These are phyloP conservation scores for Dactylis glomerata DNA, from an alignment of 176 grass and related monocot genomes.

Conservation along the genomic window DNA sequence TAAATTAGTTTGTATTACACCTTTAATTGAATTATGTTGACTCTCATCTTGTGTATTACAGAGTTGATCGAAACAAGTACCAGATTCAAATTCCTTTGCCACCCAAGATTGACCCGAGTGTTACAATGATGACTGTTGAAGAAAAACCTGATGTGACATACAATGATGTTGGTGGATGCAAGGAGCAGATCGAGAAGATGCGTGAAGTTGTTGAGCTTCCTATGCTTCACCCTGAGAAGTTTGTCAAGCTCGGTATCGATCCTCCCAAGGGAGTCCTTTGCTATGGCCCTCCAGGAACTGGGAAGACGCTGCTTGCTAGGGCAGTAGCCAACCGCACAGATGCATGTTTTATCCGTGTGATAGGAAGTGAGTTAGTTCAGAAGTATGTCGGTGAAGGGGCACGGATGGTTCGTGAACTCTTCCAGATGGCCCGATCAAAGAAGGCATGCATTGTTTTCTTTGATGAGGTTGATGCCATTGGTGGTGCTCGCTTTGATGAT, in stretches of 20 bases:
- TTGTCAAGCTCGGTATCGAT: constrained; percentile 68
- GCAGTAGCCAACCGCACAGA: constrained; percentile 73
- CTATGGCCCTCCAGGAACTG: constrained; percentile 73
- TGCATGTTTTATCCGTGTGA: constrained; percentile 74
- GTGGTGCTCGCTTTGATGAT: constrained; percentile 73
- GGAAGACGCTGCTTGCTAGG: constrained; percentile 67
- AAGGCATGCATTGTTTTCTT: constrained; percentile 87
- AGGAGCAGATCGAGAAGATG: constrained; percentile 84
- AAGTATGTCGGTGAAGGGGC: constrained; percentile 74
- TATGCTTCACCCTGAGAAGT: constrained; percentile 86
- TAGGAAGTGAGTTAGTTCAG: constrained; percentile 73
- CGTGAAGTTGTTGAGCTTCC: constrained; percentile 73
- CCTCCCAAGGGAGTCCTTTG: constrained; percentile 74
- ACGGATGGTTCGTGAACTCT: constrained; percentile 59
- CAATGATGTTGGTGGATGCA: constrained; percentile 79
- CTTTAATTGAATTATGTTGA: not conserved
- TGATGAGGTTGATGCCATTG: constrained; percentile 80
- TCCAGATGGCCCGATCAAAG: constrained; percentile 79
- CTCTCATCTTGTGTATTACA: constrained; percentile 35
- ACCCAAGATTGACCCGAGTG: constrained; percentile 76
- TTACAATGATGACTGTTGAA: constrained; percentile 89
- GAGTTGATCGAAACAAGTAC: constrained; percentile 76
- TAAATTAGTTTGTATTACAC: not conserved
- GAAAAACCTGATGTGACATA: constrained; percentile 83
- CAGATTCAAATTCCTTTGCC: constrained; percentile 79